Percentiles rank a stretch among this genome's conserved stretches.
phyloP scores from a whole-genome alignment of 2,329 filamentous ascomycete genomes.

The Chaetothyriales sp. region DNA sequence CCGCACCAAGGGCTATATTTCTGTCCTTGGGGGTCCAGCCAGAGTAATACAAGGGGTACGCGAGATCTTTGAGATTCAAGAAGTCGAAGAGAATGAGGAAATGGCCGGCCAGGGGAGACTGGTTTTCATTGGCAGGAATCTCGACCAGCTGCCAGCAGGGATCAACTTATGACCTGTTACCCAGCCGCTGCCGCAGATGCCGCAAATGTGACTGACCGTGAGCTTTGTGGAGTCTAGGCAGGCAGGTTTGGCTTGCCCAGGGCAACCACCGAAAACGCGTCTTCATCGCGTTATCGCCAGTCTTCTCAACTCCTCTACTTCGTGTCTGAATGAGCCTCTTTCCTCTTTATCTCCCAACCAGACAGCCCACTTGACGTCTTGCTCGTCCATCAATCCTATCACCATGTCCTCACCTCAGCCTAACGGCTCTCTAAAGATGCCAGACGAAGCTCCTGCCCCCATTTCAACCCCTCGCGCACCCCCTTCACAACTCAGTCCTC shows the following conservation, averaged over 20 bases:
- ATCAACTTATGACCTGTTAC: not conserved
- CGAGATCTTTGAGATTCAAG: constrained; percentile 83
- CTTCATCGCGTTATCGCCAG: not conserved
- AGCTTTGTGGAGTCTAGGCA: not conserved
- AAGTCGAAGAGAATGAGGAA: constrained; percentile 26
- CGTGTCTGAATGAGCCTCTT: not conserved
- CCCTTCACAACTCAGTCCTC: not conserved
- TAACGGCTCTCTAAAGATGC: not conserved
- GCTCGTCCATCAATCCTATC: not conserved
- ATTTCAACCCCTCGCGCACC: not conserved
- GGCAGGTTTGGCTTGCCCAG: not conserved
- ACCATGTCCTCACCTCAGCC: not conserved
- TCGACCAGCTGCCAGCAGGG: constrained; percentile 18
- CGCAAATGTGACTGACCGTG: not conserved
- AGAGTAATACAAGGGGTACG: constrained; percentile 83
- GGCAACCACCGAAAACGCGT: not conserved
- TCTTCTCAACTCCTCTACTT: not conserved
- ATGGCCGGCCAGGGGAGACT: constrained; percentile 24
- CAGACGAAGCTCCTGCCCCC: not conserved
- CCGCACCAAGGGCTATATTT: constrained; percentile 66
- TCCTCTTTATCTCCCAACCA: not conserved
- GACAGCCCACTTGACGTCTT: not conserved
- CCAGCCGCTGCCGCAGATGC: not conserved
- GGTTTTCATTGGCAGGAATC: constrained; percentile 32
- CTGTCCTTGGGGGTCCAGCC: constrained; percentile 46